Percentiles rank a stretch among this genome's conserved stretches.
Evolutionary conservation across 1,284 basidiomycete genomes (phyloP).

Genomic region (Austroboletus rostrupii): DNA sequence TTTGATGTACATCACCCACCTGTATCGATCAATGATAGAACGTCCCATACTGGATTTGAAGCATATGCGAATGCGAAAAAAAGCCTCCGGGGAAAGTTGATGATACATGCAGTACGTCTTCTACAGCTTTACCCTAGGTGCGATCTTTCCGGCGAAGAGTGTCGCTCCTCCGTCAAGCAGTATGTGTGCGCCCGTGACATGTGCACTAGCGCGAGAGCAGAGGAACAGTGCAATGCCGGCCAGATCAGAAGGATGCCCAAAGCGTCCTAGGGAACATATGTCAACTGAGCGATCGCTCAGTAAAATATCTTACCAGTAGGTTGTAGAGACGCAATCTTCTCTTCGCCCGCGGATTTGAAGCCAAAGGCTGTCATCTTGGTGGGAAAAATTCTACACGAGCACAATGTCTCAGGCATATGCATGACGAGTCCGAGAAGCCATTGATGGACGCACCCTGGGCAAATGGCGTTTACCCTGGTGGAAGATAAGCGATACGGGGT

Average conservation of each 20-base stretch:
- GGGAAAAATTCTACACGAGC: slow-evolving; percentile 61
- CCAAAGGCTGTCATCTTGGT: slow-evolving; percentile 86
- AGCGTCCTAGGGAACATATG: slow-evolving; percentile 46
- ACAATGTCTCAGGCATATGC: slow-evolving; percentile 3
- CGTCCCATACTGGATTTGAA: neutral
- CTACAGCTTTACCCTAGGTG: slow-evolving; percentile 41
- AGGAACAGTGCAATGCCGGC: slow-evolving; percentile 76
- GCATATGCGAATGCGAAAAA: neutral
- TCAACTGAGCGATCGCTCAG: neutral
- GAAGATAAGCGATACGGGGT: neutral
- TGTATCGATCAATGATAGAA: slow-evolving; percentile 5
- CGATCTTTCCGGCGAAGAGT: slow-evolving; percentile 22
- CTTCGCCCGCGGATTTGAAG: slow-evolving; percentile 54
- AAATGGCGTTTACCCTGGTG: slow-evolving; percentile 79
- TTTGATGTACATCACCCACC: neutral
- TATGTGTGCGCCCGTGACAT: slow-evolving; percentile 72
- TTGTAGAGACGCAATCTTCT: slow-evolving; percentile 48
- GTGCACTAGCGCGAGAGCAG: slow-evolving; percentile 64
- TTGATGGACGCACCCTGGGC: slow-evolving; percentile 54
- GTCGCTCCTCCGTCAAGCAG: slow-evolving; percentile 60
- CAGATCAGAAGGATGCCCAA: slow-evolving; percentile 68
- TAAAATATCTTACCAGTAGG: slow-evolving; percentile 51
- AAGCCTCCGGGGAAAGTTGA: neutral
- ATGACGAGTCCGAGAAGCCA: neutral
- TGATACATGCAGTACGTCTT: neutral